Conservation (phyloP, 805 yeast genomes). For the Saccharomycopsis selenospora region DNA sequence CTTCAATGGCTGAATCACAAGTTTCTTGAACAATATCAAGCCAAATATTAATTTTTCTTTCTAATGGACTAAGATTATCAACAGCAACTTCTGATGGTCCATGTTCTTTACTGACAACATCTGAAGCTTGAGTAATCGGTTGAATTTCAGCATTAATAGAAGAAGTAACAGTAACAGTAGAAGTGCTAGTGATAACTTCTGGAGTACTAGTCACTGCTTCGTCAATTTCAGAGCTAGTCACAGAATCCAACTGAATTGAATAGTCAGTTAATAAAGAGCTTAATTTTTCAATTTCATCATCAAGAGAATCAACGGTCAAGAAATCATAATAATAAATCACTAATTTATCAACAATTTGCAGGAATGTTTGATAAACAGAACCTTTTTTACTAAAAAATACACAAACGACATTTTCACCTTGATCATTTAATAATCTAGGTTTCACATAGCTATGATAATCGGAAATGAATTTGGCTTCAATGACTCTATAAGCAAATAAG, state of each 20-base stretch:
- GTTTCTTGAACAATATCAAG: slow-evolving; percentile 12
- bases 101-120: not conserved
- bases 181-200: not conserved
- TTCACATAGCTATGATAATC: not conserved
- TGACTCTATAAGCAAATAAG: not conserved
- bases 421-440: slow-evolving; percentile 2
- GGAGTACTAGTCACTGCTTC: not conserved
- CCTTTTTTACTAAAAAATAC: not conserved
- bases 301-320: slow-evolving; percentile 19
- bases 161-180: slow-evolving; percentile 2
- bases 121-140: not conserved
- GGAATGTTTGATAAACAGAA: not conserved
- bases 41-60: slow-evolving; percentile 14
- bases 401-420: slow-evolving; percentile 4
- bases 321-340: slow-evolving; percentile 12
- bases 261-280: slow-evolving; percentile 13
- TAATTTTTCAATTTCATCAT: slow-evolving; percentile 17
- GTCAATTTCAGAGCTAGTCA: not conserved
- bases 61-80: slow-evolving; percentile 10
- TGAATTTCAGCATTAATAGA: not conserved
- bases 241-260: not conserved
- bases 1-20: slow-evolving; percentile 12
- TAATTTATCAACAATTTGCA: not conserved
- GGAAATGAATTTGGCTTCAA: not conserved
- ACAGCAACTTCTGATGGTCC: not conserved